phyloP scores from a whole-genome alignment of 1,139 yeast species.

The Debaryomyces fabryi region DNA sequence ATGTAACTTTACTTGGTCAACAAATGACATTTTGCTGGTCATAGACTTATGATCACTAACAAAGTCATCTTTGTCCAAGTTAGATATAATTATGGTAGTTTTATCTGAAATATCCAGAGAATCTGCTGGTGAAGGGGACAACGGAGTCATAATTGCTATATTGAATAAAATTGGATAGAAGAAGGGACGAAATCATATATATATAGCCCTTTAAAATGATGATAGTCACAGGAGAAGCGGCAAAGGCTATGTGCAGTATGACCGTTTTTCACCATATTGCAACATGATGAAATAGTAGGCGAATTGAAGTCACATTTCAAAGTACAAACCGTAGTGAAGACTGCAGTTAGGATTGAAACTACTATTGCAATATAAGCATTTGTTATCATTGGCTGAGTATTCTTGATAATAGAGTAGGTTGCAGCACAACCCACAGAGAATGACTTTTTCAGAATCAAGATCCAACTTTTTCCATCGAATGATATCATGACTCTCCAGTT shows the following conservation, averaged over 20 bases:
- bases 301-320: slow-evolving; percentile 19
- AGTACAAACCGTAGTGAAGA: slow-evolving; percentile 40
- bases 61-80: slow-evolving; percentile 37
- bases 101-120: slow-evolving; percentile 15
- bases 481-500: slow-evolving; percentile 20
- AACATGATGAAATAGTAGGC: background rate
- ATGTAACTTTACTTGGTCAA: slow-evolving; percentile 38
- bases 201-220: background rate
- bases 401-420: slow-evolving; percentile 31
- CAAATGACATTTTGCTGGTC: slow-evolving; percentile 26
- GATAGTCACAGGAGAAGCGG: background rate
- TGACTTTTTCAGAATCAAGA: slow-evolving; percentile 21
- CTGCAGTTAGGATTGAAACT: slow-evolving; percentile 44
- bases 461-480: slow-evolving; percentile 23
- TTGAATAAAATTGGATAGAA: background rate
- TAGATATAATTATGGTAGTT: slow-evolving; percentile 43
- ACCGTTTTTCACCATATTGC: background rate
- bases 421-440: slow-evolving; percentile 44
- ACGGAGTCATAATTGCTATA: background rate
- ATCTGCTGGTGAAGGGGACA: slow-evolving; percentile 1
- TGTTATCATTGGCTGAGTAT: slow-evolving; percentile 20
- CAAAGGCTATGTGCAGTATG: slow-evolving; percentile 3
- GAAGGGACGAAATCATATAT: background rate
- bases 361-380: slow-evolving; percentile 31
- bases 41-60: slow-evolving; percentile 17